Evolutionary conservation across 2,329 filamentous ascomycete species (phyloP).

Genomic region (Pezicula carpinea): DNA sequence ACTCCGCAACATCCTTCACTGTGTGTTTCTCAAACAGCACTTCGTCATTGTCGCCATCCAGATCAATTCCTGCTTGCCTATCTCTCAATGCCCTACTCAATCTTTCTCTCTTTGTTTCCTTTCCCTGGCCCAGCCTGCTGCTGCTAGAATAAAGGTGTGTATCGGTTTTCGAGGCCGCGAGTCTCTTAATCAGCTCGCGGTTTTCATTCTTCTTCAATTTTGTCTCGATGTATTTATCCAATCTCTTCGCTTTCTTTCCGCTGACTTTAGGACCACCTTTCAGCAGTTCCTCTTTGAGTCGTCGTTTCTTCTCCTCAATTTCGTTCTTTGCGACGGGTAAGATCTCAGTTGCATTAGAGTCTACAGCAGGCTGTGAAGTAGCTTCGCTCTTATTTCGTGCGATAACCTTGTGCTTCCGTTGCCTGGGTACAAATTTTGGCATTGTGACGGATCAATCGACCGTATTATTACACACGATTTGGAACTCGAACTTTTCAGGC

Average conservation of each 20-base stretch:
- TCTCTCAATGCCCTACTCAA: conserved; percentile 60
- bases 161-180: conserved; percentile 75
- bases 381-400: conserved; percentile 51
- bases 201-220: conserved; percentile 96
- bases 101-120: conserved; percentile 67
- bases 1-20: conserved; percentile 26
- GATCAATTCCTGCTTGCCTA: conserved; percentile 53
- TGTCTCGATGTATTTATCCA: conserved; percentile 72
- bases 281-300: conserved; percentile 48
- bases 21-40: conserved; percentile 46
- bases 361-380: conserved; percentile 28
- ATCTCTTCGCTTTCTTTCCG: conserved; percentile 60
- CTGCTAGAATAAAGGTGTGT: conserved; percentile 77
- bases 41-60: conserved; percentile 37
- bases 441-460: conserved; percentile 10
- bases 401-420: conserved; percentile 64
- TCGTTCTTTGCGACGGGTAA: conserved; percentile 41
- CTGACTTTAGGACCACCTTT: conserved; percentile 50
- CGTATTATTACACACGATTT: background rate
- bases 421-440: conserved; percentile 53
- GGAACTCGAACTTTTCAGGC: background rate
- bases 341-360: conserved; percentile 53
- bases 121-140: conserved; percentile 67
- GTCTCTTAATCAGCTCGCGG: conserved; percentile 73
- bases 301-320: conserved; percentile 49